Base-by-base conservation (phyloP, 1,139 yeast genomes). In the Sugiyamaella grinbergsii region DNA sequence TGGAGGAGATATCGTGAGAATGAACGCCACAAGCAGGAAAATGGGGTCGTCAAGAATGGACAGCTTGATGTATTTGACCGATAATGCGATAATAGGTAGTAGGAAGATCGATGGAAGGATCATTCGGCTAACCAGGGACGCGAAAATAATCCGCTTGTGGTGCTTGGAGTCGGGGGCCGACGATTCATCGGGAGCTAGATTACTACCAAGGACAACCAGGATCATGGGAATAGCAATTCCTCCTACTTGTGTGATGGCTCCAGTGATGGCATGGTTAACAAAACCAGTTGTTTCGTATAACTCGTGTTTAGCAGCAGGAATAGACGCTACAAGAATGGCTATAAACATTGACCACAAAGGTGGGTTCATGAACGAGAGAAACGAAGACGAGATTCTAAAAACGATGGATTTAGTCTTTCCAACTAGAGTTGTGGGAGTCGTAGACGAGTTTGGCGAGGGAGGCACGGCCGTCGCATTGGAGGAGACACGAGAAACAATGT, bases 321-420 rank as follows among this genome's bases (percentile, higher is more conserved):
- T 75, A 0, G 94, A 80, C 0, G 98, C 98, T 50, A 93, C 91
- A 22, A 87, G 56, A 16, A 93, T 82, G 7, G 97, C 83, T 1
- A 84, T 69, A 22, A 88, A 68, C 98, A 93, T 93, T 10, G 98
- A 84, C 76, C 90, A 93, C 56, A 93, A 74, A 7, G 98, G 98
- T 8, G 98, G 97, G 68, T 93, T 93, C 95, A 93, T 89, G 61
- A 82, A 82, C 31, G 67, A 62, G 50, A 76, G 58, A 46, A 80
- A 53, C 26, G 34, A 19, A 10, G 26, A 18, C 2, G 26, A 24
- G 11, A 33, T 22, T 16, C 42, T 45, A 13, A 29, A 26, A n/a
- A 45, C 18, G 2, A 42, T 19, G 10, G 50, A 45, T 15, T n/a
- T 19, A 22, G 13, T 32, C 32, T 32, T 32, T 8, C 26, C 26